Evolutionary conservation across 2,329 filamentous ascomycete genomes (phyloP).

Genomic region (Penicillium sumatraense): DNA sequence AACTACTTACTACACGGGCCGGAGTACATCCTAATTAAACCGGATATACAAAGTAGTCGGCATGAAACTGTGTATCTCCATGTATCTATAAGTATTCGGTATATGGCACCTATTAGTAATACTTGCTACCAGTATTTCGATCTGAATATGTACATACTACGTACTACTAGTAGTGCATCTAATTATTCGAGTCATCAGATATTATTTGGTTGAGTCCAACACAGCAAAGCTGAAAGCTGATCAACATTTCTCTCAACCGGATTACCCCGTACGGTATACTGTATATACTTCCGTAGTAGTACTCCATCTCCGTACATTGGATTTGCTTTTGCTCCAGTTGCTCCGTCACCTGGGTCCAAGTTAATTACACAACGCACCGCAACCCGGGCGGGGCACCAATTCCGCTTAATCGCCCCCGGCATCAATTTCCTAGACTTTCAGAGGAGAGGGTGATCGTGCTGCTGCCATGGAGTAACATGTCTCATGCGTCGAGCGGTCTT

Average conservation of each 20-base stretch:
- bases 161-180: neutral
- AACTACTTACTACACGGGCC: no score
- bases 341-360: slow-evolving; percentile 5
- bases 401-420: slow-evolving; percentile 11
- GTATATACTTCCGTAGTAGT: neutral
- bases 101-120: no score
- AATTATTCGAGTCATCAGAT: neutral
- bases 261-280: neutral
- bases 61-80: neutral
- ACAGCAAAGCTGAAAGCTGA: slow-evolving; percentile 19
- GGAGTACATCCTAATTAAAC: neutral
- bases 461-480: slow-evolving; percentile 20
- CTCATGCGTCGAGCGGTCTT: slow-evolving; percentile 22
- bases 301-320: neutral
- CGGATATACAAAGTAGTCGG: no score
- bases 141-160: slow-evolving; percentile 1
- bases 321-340: slow-evolving; percentile 2
- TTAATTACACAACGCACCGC: slow-evolving; percentile 18
- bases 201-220: neutral
- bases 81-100: no score
- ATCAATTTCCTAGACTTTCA: slow-evolving; percentile 15
- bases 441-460: neutral
- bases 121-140: no score
- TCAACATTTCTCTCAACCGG: slow-evolving; percentile 3
- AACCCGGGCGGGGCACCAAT: slow-evolving; percentile 18